These are phyloP conservation scores for Metroxylon sagu DNA, from an alignment of 176 grass and related monocot genomes.

Conservation along the genomic window DNA sequence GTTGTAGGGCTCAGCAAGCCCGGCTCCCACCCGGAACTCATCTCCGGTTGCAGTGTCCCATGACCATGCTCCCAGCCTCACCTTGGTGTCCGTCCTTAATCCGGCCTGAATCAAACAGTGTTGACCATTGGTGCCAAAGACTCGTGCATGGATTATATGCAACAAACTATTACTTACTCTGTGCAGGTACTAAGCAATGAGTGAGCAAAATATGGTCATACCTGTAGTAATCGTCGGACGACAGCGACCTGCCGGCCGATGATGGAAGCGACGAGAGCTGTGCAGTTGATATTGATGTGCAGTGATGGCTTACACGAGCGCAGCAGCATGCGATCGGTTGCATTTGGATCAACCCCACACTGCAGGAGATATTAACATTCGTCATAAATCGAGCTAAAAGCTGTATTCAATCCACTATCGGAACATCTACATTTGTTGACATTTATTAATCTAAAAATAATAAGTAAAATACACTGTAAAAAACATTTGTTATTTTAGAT, in stretches of 20 bases:
- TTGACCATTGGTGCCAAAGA: neutral
- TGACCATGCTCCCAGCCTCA: slow-evolving; percentile 79
- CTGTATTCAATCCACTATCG: too few species aligned
- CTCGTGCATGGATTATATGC: neutral
- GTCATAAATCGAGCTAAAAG: too few species aligned
- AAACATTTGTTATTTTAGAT: too few species aligned
- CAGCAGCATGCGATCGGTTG: slow-evolving; percentile 63
- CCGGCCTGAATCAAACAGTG: slow-evolving; percentile 35
- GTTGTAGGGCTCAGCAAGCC: slow-evolving; percentile 72
- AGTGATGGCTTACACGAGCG: slow-evolving; percentile 81
- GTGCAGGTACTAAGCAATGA: neutral
- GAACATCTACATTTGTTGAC: too few species aligned
- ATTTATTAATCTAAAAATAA: too few species aligned
- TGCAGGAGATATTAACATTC: slow-evolving; percentile 5
- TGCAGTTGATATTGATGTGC: slow-evolving; percentile 79
- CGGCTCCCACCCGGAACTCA: slow-evolving; percentile 85
- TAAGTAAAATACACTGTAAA: too few species aligned
- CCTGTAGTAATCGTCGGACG: slow-evolving; percentile 72
- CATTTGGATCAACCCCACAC: slow-evolving; percentile 76
- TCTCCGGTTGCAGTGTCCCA: slow-evolving; percentile 83
- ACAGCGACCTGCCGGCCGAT: slow-evolving; percentile 71
- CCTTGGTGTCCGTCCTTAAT: slow-evolving; percentile 62
- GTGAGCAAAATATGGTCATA: neutral
- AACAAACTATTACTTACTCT: neutral
- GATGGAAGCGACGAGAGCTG: slow-evolving; percentile 73